Evolutionary conservation across 139 green algal species (phyloP), one percentile per base, ranked within the genome.

Genomic region (Volvox africanus): DNA sequence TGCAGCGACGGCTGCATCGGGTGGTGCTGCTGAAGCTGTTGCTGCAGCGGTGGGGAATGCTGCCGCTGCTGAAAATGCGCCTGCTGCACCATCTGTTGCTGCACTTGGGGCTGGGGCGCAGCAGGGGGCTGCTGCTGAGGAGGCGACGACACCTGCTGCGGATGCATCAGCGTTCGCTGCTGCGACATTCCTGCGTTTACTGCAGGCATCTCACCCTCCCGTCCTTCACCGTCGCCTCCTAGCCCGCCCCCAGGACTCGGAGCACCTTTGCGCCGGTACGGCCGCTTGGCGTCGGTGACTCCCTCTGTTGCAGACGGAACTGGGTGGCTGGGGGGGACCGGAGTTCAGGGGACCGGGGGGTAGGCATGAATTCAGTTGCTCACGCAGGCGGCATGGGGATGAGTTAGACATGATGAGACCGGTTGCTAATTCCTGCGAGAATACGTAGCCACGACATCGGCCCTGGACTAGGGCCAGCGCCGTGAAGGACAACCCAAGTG

Each of bases 11-110:
- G 82, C 62, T 37, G 82, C 32, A 19, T 61, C 62, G 9, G 33
- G 12, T 76, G 37, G 0, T 85, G 62, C 77, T 91, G 87, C 61
- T 81, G 77, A 12, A 69, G 77, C 36, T 67, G 30, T 71, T 65
- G 55, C 28, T 21, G 80, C 20, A 28, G 76, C 76, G 61, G 76
- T 24, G 50, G 76, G 32, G 19, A 32, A 30, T n/a, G n/a, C 71
- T 80, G 71, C 71, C 33, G 71, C 71, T 80, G 71, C 21, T 80
- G 71, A 19, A 21, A 36, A 19, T 80, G 71, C 1, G 28, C 28
- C 71, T 80, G 71, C 28, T 80, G 71, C 71, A 80, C 16, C 18
- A 32, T 22, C 71, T 44, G 71, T 36, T 80, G 71, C 71, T 80
- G 71, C 71, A 37, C 3, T 19, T 80, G 71, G 21, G 22, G 5